A percentile compares a stretch with the other conserved stretches of the same genome.
These are phyloP conservation scores for barrel medic (Medicago truncatula) DNA, from an alignment of 306 rosid species.

Conservation along the genomic window MtrunA17r5.0-ANR NC_053042.1:10749001-10749500, in stretches of 20 bases:
- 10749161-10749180: neutral
- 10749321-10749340: slow-evolving; percentile 11
- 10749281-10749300: neutral
- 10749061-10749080: slow-evolving; percentile 6
- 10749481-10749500: slow-evolving; percentile 4
- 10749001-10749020: neutral
- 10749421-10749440: slow-evolving; percentile 95
- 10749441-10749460: slow-evolving; percentile 78
- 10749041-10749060: neutral
- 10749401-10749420: slow-evolving; percentile 92
- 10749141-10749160: slow-evolving; percentile 1
- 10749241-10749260: slow-evolving; percentile 10
- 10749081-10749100: neutral
- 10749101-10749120: neutral
- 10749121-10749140: slow-evolving; percentile 1
- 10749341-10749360: slow-evolving; percentile 33
- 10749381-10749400: slow-evolving; percentile 94
- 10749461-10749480: slow-evolving; percentile 19
- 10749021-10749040: slow-evolving; percentile 2
- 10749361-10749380: slow-evolving; percentile 69
- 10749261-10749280: neutral
- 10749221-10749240: neutral
- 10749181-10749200: neutral
- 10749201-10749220: slow-evolving; percentile 8
- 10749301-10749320: neutral